Evolutionary conservation across 1,284 basidiomycete species (phyloP).

Genomic region (Ceratobasidium sp.): DNA sequence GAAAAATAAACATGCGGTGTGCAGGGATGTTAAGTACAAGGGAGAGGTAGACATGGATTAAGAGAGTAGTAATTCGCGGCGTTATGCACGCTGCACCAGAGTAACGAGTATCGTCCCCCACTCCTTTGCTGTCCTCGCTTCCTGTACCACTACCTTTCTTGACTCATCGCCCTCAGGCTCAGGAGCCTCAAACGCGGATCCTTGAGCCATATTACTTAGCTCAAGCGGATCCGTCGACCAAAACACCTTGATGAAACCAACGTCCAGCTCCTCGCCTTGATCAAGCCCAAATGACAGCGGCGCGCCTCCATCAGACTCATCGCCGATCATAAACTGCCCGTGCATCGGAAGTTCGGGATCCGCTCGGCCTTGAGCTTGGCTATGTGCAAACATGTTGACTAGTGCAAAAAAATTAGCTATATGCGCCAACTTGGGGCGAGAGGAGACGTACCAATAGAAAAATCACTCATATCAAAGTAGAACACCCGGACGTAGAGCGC

Average conservation of each 20-base stretch:
- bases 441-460: constrained; percentile 57
- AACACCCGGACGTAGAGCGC: constrained; percentile 65
- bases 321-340: constrained; percentile 22
- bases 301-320: constrained; percentile 1
- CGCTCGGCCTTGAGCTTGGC: background rate
- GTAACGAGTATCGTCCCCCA: constrained; percentile 32
- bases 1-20: too few relatives aligned
- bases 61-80: background rate
- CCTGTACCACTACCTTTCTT: background rate
- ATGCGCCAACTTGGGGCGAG: background rate
- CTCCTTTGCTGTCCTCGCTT: background rate
- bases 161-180: background rate
- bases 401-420: background rate
- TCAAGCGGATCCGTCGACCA: constrained; percentile 40
- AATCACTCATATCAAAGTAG: constrained; percentile 63
- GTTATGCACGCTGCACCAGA: constrained; percentile 18
- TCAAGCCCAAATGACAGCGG: constrained; percentile 8
- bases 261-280: background rate
- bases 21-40: too few relatives aligned
- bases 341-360: constrained; percentile 24
- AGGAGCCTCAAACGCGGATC: background rate
- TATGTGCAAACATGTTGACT: constrained; percentile 21
- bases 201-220: constrained; percentile 10
- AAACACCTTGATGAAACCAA: constrained; percentile 39
- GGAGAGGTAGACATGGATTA: too few relatives aligned